phyloP scores from a whole-genome alignment of 345 rosid genomes.

The Salix dunnii region DNA sequence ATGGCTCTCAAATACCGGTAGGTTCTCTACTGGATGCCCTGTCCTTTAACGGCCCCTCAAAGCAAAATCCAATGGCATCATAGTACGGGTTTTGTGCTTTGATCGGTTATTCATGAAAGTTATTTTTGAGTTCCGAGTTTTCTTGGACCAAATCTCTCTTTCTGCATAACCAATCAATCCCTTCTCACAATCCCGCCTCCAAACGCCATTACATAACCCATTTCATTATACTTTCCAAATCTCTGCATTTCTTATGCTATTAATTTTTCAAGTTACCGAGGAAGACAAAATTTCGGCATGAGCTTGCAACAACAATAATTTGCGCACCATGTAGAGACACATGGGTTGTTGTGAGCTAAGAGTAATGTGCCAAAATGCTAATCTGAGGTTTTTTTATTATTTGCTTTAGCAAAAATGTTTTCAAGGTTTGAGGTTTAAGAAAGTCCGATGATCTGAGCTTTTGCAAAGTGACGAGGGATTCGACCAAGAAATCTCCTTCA shows the following conservation, averaged over 20 bases:
- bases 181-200: conserved; percentile 22
- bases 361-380: conserved; percentile 32
- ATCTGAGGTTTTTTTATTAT: conserved; percentile 13
- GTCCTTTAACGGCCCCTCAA: conserved; percentile 4
- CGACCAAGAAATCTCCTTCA: neutral
- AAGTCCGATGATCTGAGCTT: neutral
- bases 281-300: conserved; percentile 20
- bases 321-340: conserved; percentile 19
- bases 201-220: conserved; percentile 11
- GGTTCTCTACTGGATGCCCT: conserved; percentile 21
- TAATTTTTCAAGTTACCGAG: neutral
- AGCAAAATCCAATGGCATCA: conserved; percentile 21
- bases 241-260: too few species aligned
- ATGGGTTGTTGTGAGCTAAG: conserved; percentile 14
- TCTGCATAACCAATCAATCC: neutral
- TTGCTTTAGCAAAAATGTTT: neutral
- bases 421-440: neutral
- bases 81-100: conserved; percentile 25
- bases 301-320: conserved; percentile 8
- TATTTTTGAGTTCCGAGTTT: neutral
- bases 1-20: conserved; percentile 19
- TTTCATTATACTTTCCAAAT: neutral
- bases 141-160: conserved; percentile 7
- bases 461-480: neutral
- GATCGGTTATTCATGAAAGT: neutral